Evolutionary conservation across 345 rosid genomes (phyloP), one percentile per base, ranked within the genome.

Genomic region (Lepidium sativum): DNA sequence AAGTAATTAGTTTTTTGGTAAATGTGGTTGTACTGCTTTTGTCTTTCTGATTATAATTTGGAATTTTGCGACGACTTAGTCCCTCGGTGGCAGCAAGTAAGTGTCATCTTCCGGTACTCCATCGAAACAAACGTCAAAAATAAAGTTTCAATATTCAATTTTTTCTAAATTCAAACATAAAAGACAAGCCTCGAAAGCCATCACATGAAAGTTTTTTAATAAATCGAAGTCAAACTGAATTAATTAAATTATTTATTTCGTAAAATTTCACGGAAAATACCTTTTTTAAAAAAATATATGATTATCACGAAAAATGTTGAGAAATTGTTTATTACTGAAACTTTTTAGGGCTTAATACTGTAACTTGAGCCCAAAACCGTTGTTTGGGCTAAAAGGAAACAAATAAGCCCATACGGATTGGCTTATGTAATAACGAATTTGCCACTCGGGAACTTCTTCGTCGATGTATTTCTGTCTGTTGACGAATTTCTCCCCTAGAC

Each of bases 1-100:
- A 45, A 27, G 52, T 50, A 17, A 15, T 60, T 29, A 10, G n/a
- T n/a, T 53, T 29, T 51, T 69, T 54, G 33, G 13, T 27, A 27
- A 51, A 21, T 51, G 47, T 69, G 38, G 42, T 41, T 50, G 45
- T 59, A 40, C 59, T 50, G 23, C 3, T 35, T 60, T 50, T 33
- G 45, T 3, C 31, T 59, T 48, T 20, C 43, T 60, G 9, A 15
- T 40, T 4, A 51, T 10, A 52, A 2, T 17, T 69, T 69, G 60
- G 67, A 69, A 60, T 33, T 33, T 68, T 51, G 47, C 32, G 61
- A 69, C 47, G 60, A 57, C 14, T 39, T 38, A 33, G 16, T 33
- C 41, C 41, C 17, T 40, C 27, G 9, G 6, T 12, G 57, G 33
- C 40, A 13, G 20, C 7, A 9, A 44, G 4, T 25, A 18, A 18